Conservation (phyloP, 352 stramenopile species). For the Pythium plurisporium region DNA sequence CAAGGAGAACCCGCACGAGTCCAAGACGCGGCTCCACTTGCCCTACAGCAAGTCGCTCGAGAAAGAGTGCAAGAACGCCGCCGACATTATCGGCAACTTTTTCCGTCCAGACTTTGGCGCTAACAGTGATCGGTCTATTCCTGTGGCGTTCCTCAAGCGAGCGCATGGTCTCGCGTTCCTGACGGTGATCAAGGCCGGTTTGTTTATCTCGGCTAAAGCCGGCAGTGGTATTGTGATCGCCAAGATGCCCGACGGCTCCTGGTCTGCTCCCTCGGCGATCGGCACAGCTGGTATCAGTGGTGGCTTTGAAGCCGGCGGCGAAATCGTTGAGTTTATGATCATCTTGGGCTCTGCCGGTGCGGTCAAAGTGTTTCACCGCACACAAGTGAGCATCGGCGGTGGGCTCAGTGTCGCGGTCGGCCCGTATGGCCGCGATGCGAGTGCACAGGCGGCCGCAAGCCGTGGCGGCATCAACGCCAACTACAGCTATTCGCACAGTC, state of each 20-base stretch:
- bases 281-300: slow-evolving; percentile 86
- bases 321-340: slow-evolving; percentile 94
- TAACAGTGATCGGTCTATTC: slow-evolving; percentile 74
- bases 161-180: slow-evolving; percentile 82
- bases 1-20: slow-evolving; percentile 76
- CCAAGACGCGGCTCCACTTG: slow-evolving; percentile 67
- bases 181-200: slow-evolving; percentile 77
- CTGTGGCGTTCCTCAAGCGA: slow-evolving; percentile 73
- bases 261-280: slow-evolving; percentile 92
- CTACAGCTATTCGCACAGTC: slow-evolving; percentile 92
- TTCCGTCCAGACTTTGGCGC: slow-evolving; percentile 63
- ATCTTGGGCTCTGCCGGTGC: slow-evolving; percentile 90
- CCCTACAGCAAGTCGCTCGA: slow-evolving; percentile 72
- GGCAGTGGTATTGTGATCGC: slow-evolving; percentile 89
- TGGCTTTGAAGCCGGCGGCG: slow-evolving; percentile 85
- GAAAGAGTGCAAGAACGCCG: slow-evolving; percentile 67
- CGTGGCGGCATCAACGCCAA: slow-evolving; percentile 82
- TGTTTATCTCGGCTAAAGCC: slow-evolving; percentile 81
- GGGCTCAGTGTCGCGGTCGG: slow-evolving; percentile 89
- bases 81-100: slow-evolving; percentile 80
- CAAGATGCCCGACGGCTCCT: slow-evolving; percentile 77
- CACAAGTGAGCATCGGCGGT: slow-evolving; percentile 89
- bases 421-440: slow-evolving; percentile 82
- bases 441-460: slow-evolving; percentile 76
- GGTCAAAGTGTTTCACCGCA: slow-evolving; percentile 89